phyloP scores from a whole-genome alignment of 2,329 filamentous ascomycete genomes.

The Cladosporium sphaerospermum region DNA sequence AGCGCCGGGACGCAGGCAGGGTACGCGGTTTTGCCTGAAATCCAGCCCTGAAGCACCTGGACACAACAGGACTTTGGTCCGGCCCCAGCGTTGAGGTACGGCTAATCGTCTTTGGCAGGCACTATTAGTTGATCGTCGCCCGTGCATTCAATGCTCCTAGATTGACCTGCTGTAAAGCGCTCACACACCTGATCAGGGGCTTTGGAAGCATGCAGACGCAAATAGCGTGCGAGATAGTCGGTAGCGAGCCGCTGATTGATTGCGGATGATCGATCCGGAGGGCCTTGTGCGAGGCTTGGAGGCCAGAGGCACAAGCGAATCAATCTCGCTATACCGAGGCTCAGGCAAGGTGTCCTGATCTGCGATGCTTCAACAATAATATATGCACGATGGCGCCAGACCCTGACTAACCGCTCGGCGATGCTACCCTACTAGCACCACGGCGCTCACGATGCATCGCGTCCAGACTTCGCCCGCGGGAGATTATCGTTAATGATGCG shows the following conservation, averaged over 20 bases:
- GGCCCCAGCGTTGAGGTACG: background rate
- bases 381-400: slow-evolving; percentile 2
- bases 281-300: background rate
- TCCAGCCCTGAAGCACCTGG: background rate
- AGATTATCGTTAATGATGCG: no score
- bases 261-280: background rate
- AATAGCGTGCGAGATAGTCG: background rate
- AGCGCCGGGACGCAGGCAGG: background rate
- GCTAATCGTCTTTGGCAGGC: no score
- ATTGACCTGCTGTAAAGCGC: no score
- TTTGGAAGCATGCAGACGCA: background rate
- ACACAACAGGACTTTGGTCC: slow-evolving; percentile 1
- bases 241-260: background rate
- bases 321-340: slow-evolving; percentile 1
- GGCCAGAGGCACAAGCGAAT: background rate
- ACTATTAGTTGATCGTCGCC: no score
- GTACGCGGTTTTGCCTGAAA: slow-evolving; percentile 3
- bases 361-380: slow-evolving; percentile 1
- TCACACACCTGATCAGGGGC: background rate
- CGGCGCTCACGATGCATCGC: background rate
- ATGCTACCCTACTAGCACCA: slow-evolving; percentile 6
- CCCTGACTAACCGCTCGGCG: background rate
- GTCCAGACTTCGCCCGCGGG: background rate
- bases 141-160: no score
- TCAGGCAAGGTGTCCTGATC: slow-evolving; percentile 6